Base-by-base conservation (phyloP, 805 yeast genomes). In the Zygosaccharomyces kombuchaensis region DNA sequence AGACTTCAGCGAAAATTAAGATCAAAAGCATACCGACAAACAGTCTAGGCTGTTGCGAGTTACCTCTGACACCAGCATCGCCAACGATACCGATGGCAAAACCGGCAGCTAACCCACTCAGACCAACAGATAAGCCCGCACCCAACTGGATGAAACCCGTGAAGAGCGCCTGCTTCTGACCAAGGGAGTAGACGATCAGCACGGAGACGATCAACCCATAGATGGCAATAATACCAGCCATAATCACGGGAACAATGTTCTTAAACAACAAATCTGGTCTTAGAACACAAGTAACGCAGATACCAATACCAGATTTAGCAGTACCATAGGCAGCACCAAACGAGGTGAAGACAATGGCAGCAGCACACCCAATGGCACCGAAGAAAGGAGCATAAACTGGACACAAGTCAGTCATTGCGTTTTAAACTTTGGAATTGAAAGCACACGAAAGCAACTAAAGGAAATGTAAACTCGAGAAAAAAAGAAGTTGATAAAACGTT, bases 211-310 rank as follows among this genome's bases (percentile, higher is more conserved):
- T 98, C 66, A 91, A 76, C 48, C 99, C 99, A 70, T 91, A 91
- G 74, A 91, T 90, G 74, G 98, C 96, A 74, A 91, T 89, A 67
- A 91, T 91, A 91, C 99, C 99, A 55, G 98, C 97, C 97, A 91
- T 91, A 74, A 91, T 82, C 60, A 93, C 97, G 55, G 99, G 99
- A 52, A 91, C 96, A 62, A 90, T 84, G 74, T 87, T 87, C 75
- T 82, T 88, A 61, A 91, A 90, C 66, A 90, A 74, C 68, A 90
- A 78, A 69, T 91, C 99, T 58, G 99, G 99, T 83, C 96, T 87
- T 68, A 91, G 76, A 51, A 90, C 96, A 73, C 96, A 86, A 56
- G 96, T 88, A 67, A 96, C 99, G 76, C 96, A 91, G 68, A 91
- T 90, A 81, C 98, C 99, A 56, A 93, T 96, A 76, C 99, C 99